Conservation (phyloP, 352 stramenopile species). For the Phytophthora melonis region DNA sequence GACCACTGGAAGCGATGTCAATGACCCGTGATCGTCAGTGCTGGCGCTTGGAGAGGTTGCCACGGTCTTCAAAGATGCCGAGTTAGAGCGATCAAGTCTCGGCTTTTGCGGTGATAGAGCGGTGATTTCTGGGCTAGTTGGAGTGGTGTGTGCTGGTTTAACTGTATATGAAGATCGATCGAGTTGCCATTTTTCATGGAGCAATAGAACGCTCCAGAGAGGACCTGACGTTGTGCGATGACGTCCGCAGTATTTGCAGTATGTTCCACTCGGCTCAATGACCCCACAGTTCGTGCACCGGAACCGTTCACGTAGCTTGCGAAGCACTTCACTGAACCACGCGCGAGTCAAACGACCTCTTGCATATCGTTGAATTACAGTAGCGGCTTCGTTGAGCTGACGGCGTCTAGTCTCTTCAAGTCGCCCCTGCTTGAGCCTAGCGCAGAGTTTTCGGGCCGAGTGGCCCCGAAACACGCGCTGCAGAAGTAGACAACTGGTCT, state of each 20-base stretch:
- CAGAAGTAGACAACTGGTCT: slow-evolving; percentile 10
- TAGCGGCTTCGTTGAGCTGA: slow-evolving; percentile 27
- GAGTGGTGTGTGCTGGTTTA: neutral
- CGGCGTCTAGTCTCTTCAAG: neutral
- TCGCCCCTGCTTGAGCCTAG: neutral
- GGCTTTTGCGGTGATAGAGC: slow-evolving; percentile 3
- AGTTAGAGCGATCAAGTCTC: neutral
- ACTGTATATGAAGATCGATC: neutral
- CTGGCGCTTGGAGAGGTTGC: neutral
- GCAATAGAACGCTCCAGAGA: slow-evolving; percentile 23
- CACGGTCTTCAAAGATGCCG: slow-evolving; percentile 3
- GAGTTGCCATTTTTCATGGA: slow-evolving; percentile 28
- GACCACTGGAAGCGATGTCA: slow-evolving; percentile 26
- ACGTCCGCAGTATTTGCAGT: slow-evolving; percentile 77
- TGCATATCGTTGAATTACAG: slow-evolving; percentile 35
- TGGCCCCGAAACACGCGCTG: slow-evolving; percentile 26
- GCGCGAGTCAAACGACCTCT: slow-evolving; percentile 37
- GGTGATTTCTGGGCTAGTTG: neutral
- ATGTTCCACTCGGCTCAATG: slow-evolving; percentile 62
- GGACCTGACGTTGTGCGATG: slow-evolving; percentile 45
- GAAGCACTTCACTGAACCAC: slow-evolving; percentile 30
- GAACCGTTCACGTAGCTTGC: slow-evolving; percentile 58
- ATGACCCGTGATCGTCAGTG: neutral
- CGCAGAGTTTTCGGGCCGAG: slow-evolving; percentile 5
- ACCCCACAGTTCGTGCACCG: slow-evolving; percentile 64